Percentiles rank a stretch among this genome's conserved stretches.
phyloP scores from a whole-genome alignment of 345 rosid genomes.

The Cardamine occulta region DNA sequence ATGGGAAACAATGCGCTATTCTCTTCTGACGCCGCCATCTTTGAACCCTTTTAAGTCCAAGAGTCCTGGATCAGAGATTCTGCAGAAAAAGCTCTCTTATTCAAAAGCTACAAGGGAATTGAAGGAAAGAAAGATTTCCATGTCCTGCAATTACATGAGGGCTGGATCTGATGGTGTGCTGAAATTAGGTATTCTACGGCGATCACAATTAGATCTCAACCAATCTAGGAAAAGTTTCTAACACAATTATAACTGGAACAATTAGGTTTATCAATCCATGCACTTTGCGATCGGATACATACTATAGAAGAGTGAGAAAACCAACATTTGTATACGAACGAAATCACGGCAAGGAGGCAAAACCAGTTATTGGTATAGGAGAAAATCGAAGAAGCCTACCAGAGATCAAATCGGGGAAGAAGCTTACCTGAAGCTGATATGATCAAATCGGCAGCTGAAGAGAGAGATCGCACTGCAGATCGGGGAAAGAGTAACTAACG shows the following conservation, averaged over 20 bases:
- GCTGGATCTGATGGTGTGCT: constrained; percentile 28
- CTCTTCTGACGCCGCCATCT: constrained; percentile 95
- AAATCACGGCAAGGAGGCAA: neutral
- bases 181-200: constrained; percentile 19
- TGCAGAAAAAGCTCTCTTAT: constrained; percentile 27
- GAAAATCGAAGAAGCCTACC: constrained; percentile 16
- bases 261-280: neutral
- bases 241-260: neutral
- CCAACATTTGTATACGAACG: neutral
- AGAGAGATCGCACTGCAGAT: constrained; percentile 35
- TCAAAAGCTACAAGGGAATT: neutral
- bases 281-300: constrained; percentile 3
- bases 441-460: constrained; percentile 12
- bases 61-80: constrained; percentile 28
- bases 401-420: constrained; percentile 3
- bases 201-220: constrained; percentile 29
- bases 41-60: constrained; percentile 39
- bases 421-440: constrained; percentile 21
- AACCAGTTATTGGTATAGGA: neutral
- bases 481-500: constrained; percentile 30
- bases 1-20: constrained; percentile 87
- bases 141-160: constrained; percentile 12
- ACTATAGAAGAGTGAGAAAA: neutral
- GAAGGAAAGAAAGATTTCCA: neutral
- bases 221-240: neutral